Evolutionary conservation across 2,329 filamentous ascomycete genomes (phyloP).

Genomic region (Emericellopsis cladophorae): DNA sequence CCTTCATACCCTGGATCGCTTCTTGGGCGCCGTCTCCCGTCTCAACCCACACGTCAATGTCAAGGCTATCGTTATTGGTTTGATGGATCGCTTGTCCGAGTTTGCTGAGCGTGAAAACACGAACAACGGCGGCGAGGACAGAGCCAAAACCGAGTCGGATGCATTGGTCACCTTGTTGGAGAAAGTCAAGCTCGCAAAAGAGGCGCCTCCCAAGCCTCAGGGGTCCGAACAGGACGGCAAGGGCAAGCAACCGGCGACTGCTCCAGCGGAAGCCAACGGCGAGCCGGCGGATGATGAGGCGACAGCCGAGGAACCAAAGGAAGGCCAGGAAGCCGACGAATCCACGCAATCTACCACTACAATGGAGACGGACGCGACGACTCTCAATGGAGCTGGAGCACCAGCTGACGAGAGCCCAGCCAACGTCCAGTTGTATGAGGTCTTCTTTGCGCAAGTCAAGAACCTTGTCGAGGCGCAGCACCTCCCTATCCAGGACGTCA

Average conservation of each 20-base stretch:
- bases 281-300: slow-evolving; percentile 15
- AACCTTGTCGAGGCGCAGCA: slow-evolving; percentile 85
- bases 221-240: slow-evolving; percentile 9
- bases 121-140: slow-evolving; percentile 55
- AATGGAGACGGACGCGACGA: slow-evolving; percentile 33
- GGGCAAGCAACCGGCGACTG: slow-evolving; percentile 9
- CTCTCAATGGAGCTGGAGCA: slow-evolving; percentile 27
- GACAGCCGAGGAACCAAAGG: slow-evolving; percentile 9
- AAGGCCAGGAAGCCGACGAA: slow-evolving; percentile 14
- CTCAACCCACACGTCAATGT: slow-evolving; percentile 95
- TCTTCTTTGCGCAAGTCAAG: slow-evolving; percentile 94
- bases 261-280: slow-evolving; percentile 16
- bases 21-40: slow-evolving; percentile 83
- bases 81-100: slow-evolving; percentile 92
- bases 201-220: slow-evolving; percentile 14
- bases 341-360: slow-evolving; percentile 21
- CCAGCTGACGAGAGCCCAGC: slow-evolving; percentile 25
- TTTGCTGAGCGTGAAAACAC: slow-evolving; percentile 87
- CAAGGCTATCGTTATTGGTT: slow-evolving; percentile 92
- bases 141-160: slow-evolving; percentile 70
- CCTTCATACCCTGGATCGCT: slow-evolving; percentile 88
- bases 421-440: slow-evolving; percentile 84
- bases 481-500: slow-evolving; percentile 86
- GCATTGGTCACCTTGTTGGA: slow-evolving; percentile 69
- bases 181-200: slow-evolving; percentile 58